Base-by-base conservation (phyloP, 169 alveolate species). In the Miamiensis avidus region DNA sequence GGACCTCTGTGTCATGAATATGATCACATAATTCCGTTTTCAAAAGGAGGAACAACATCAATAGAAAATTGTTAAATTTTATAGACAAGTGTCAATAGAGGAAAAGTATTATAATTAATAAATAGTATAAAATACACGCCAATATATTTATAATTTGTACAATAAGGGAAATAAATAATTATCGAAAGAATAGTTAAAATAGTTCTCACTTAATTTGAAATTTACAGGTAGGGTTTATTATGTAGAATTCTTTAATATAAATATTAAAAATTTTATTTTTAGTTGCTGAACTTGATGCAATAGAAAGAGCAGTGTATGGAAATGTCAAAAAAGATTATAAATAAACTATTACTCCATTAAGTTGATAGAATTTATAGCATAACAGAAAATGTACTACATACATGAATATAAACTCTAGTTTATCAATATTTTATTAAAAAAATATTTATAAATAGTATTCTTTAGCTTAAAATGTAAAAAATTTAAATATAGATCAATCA, bases 21-120 rank as follows among this genome's bases (percentile, higher is more conserved):
- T 90, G 97, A 95, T 82, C 97, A 95, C 90, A 92, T 95, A 76
- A 77, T 85, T 65, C 97, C 97, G 65, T 95, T 87, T 87, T 91
- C 96, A 16, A 92, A 92, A 89, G 97, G 97, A 33, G 97, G 97
- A 20, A 86, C 82, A 64, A 92, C 96, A 27, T 76, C 84, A 29
- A 79, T 91, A 25, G 85, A 86, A 74, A 95, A 95, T 88, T 95
- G 97, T 78, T 93, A 93, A 81, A 88, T 95, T 31, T 86, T 95
- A 29, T 92, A 95, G 84, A 95, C 96, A 27, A 85, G 78, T 72
- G 94, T 91, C 0, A 95, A 95, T 82, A 88, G 96, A 49, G 4
- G 20, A 49, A 49, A 49, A 20, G 69, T 49, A 49, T 49, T 49
- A 49, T 49, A 11, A 11, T 49, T 49, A 11, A 49, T 49, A 49